A percentile compares a stretch with the other conserved stretches of the same genome.
Conservation (phyloP, 2,329 filamentous ascomycete species). For the Trichoderma pleuroti region DNA sequence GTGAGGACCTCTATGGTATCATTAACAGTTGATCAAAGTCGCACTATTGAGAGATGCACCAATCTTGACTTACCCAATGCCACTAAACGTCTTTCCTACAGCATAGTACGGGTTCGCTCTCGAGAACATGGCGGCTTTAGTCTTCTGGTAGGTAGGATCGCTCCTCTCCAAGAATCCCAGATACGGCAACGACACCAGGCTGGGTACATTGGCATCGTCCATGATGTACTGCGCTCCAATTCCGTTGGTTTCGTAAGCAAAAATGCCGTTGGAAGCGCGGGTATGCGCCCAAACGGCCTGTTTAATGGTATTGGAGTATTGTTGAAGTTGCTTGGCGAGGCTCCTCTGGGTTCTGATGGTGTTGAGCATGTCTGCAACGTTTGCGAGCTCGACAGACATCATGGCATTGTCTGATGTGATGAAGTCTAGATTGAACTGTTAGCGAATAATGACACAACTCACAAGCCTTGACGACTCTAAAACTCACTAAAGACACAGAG, state of each 20-base stretch:
- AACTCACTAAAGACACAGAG: conserved; percentile 60
- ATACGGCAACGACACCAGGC: conserved; percentile 62
- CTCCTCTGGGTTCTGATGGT: conserved; percentile 66
- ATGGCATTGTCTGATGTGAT: conserved; percentile 39
- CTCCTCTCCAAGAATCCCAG: conserved; percentile 56
- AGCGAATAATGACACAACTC: neutral
- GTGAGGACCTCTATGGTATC: conserved; percentile 49
- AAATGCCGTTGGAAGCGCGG: conserved; percentile 53
- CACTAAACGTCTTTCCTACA: conserved; percentile 24
- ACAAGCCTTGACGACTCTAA: too few relatives aligned
- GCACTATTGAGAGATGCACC: neutral
- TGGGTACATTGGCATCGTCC: conserved; percentile 69
- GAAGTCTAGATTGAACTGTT: conserved; percentile 38
- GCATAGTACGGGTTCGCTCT: conserved; percentile 74
- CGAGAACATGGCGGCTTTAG: conserved; percentile 71
- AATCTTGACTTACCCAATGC: conserved; percentile 26
- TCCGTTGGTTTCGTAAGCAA: conserved; percentile 74
- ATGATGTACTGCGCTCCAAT: conserved; percentile 50
- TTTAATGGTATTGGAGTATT: conserved; percentile 55
- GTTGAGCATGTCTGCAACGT: conserved; percentile 60
- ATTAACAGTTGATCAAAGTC: neutral
- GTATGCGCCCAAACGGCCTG: conserved; percentile 61
- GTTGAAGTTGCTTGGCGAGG: conserved; percentile 45
- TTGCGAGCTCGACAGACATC: conserved; percentile 51
- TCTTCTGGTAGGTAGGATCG: conserved; percentile 71